Conservation (phyloP, 352 stramenopile species). For the Phytopythium boreale region DNA sequence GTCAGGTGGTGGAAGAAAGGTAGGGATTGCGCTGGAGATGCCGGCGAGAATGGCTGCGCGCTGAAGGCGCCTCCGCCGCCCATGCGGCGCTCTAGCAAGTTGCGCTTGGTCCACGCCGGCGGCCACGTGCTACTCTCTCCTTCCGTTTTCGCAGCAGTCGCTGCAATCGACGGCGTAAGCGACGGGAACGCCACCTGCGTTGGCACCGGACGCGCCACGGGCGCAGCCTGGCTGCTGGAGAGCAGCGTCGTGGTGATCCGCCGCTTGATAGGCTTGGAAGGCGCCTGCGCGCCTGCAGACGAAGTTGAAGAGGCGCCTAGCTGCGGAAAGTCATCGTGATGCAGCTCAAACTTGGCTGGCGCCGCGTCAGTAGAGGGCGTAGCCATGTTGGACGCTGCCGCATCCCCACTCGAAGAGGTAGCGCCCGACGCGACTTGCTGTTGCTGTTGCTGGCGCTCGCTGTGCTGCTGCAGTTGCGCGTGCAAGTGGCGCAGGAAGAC, state of each 20-base stretch:
- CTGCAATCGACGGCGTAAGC: constrained; percentile 5
- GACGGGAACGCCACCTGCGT: constrained; percentile 27
- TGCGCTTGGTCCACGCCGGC: constrained; percentile 35
- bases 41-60: neutral
- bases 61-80: neutral
- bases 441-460: neutral
- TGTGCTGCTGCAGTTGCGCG: constrained; percentile 14
- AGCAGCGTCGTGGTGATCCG: constrained; percentile 50
- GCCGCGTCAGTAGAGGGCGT: neutral
- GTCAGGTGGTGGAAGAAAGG: neutral
- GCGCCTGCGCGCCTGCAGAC: neutral
- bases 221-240: constrained; percentile 19
- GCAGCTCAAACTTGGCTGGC: constrained; percentile 16
- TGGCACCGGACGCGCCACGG: constrained; percentile 25
- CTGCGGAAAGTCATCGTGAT: constrained; percentile 32
- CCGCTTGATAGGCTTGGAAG: constrained; percentile 24
- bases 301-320: constrained; percentile 5
- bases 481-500: constrained; percentile 27
- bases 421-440: neutral
- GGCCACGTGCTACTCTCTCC: constrained; percentile 1
- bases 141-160: neutral
- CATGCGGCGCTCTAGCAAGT: constrained; percentile 50
- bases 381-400: constrained; percentile 6
- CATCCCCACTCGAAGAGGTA: neutral
- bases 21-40: constrained; percentile 1